phyloP scores from a whole-genome alignment of 2,329 filamentous ascomycete species.

The Aspergillus ochraceus region DNA sequence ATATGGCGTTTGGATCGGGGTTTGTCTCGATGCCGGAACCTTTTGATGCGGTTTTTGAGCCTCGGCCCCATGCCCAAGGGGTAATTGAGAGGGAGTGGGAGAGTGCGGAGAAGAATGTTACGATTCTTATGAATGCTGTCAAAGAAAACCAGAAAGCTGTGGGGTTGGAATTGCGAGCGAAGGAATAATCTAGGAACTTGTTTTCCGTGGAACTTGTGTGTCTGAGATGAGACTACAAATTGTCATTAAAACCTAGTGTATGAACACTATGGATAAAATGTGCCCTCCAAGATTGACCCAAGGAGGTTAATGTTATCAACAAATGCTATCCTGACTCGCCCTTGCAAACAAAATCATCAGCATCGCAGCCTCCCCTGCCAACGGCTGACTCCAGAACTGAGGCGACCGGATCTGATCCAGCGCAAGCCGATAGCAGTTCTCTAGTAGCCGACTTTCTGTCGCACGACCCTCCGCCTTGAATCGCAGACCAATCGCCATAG shows the following conservation, averaged over 20 bases:
- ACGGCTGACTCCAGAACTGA: conserved; percentile 11
- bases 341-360: conserved; percentile 10
- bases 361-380: conserved; percentile 8
- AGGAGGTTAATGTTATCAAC: neutral
- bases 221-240: too few relatives aligned
- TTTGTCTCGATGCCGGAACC: conserved; percentile 25
- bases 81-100: conserved; percentile 24
- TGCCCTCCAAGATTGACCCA: too few relatives aligned
- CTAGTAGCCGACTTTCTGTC: conserved; percentile 3
- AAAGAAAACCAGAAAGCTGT: conserved; percentile 10
- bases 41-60: conserved; percentile 28
- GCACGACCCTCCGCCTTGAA: conserved; percentile 4
- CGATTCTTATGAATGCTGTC: conserved; percentile 13
- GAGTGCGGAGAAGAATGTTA: conserved; percentile 19
- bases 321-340: neutral
- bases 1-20: conserved; percentile 21
- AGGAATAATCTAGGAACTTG: neutral
- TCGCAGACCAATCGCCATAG: conserved; percentile 12
- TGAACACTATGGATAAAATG: too few relatives aligned
- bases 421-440: conserved; percentile 13
- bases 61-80: conserved; percentile 14
- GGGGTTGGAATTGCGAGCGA: conserved; percentile 7
- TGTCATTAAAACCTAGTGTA: too few relatives aligned
- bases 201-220: too few relatives aligned
- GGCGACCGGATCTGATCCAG: conserved; percentile 7